Evolutionary conservation across 768 basidiomycete species (phyloP).

Genomic region (Pleurotus djamor): DNA sequence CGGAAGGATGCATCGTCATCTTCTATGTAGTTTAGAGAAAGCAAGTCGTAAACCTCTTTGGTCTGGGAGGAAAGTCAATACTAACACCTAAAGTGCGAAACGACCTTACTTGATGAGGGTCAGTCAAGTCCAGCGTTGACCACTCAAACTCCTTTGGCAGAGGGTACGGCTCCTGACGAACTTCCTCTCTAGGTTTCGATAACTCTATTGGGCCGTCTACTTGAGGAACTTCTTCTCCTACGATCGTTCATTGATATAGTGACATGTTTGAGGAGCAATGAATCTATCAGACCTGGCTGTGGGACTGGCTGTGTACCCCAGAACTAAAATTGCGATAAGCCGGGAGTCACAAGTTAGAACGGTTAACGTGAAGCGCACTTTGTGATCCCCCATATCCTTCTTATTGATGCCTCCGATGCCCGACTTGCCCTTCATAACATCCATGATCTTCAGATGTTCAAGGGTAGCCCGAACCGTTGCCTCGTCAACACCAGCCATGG

Average conservation of each 20-base stretch:
- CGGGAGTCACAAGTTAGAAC: not conserved
- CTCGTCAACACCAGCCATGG: conserved; percentile 46
- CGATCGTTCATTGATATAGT: not conserved
- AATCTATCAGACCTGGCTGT: conserved; percentile 56
- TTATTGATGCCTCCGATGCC: conserved; percentile 73
- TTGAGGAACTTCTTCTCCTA: conserved; percentile 61
- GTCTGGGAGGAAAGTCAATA: conserved; percentile 39
- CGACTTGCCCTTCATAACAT: conserved; percentile 79
- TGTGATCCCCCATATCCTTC: conserved; percentile 86
- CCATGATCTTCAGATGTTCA: conserved; percentile 81
- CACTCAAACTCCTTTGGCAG: conserved; percentile 94
- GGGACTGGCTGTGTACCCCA: conserved; percentile 98
- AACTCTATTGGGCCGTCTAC: conserved; percentile 91
- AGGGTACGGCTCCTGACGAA: conserved; percentile 85
- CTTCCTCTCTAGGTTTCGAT: conserved; percentile 69
- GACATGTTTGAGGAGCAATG: not conserved
- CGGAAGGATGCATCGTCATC: conserved; percentile 96
- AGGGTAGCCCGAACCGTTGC: conserved; percentile 69
- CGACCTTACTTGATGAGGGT: conserved; percentile 65
- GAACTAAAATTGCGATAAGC: conserved; percentile 52
- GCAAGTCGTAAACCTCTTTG: conserved; percentile 88
- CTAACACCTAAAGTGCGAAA: not conserved
- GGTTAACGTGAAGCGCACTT: conserved; percentile 45
- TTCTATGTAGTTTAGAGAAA: conserved; percentile 95
- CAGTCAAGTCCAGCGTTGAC: conserved; percentile 76